Evolutionary conservation across 2,329 filamentous ascomycete species (phyloP), one percentile per base, ranked within the genome.

Genomic region (Microcyclospora pomicola): DNA sequence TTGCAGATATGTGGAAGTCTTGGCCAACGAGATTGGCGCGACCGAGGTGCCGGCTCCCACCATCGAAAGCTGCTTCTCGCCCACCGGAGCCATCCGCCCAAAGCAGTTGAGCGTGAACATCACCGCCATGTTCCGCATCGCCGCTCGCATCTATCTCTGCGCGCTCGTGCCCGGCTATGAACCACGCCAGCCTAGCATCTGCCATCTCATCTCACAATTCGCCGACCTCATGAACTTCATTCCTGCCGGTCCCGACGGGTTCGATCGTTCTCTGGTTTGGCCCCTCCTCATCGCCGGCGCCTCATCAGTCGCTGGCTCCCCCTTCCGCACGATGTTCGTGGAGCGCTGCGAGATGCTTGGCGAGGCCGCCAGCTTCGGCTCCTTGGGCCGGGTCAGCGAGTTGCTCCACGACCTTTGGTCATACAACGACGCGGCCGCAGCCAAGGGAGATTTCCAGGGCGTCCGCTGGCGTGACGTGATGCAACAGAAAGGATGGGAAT

Each of bases 401-500:
- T 68, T 98, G 15, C 68, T 98, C 32, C 71, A 74, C 45, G 84
- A 94, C 63, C 75, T 88, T 24, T 98, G 91, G 91, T 59, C 63
- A 31, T 66, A 75, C 48, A 79, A 83, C 56, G 82, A 87, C 58
- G 77, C 77, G 50, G 71, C 62, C 49, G 59, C 62, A 33, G 56
- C 58, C 49, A 57, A 63, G 64, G 61, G 63, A 49, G 60, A 60
- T 47, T 61, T 55, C 50, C 77, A 75, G 56, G 80, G 80, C 65
- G 75, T 93, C 62, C 86, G 87, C 77, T 96, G 88, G 88, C 73
- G 88, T 66, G 83, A 93, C 64, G 75, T 88, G 58, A 94, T 95
- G 86, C 76, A 75, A 64, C 75, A 80, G 65, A 91, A 88, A 67
- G 77, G 77, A 51, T 94, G 85, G 87, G 84, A 93, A 59, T 91